Evolutionary conservation across 768 basidiomycete species (phyloP), one percentile per base, ranked within the genome.

Genomic region (Trametes coccinea): DNA sequence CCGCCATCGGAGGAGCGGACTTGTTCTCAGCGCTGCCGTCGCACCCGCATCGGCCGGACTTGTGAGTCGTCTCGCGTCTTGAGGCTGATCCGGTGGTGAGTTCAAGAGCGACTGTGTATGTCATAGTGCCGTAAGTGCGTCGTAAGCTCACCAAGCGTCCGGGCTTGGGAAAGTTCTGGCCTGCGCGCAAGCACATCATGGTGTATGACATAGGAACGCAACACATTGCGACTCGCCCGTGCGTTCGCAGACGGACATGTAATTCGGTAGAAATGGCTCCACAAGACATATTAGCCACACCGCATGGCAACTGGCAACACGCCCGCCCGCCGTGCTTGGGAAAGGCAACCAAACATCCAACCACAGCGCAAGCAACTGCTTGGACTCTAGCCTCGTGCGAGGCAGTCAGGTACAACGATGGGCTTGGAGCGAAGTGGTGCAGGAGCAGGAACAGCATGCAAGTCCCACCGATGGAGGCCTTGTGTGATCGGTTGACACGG

Each of bases 401-500:
- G 22, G 22, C 22, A 22, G 22, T 22, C 22, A 22, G 22, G 22
- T 22, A 22, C 22, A 22, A 22, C 22, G 22, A 22, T 22, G 22
- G 22, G 22, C 22, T 22, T 11, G 34, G 34, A 37, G 34, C 34
- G 34, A 37, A 6, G 34, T 37, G 34, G 34, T 37, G 34, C 34
- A 37, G 6, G 34, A 37, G 34, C 34, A 37, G 34, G 34, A 5
- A 5, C 34, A 6, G 34, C 6, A 37, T 37, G 6, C 22, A 22
- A 22, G 34, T 6, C 34, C 34, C 34, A 37, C 6, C n/a, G 14
- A 43, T 5, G 14, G 5, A 14, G 41, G 41, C 43, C 53, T 44
- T 45, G 43, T 5, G 5, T 44, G 53, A 55, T 45, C 53, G 53
- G 53, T 55, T 55, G 53, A 29, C 53, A 55, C 43, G 53, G 53